phyloP scores from a whole-genome alignment of 495 filamentous ascomycete species.

The Chaetomium fimeti region DNA sequence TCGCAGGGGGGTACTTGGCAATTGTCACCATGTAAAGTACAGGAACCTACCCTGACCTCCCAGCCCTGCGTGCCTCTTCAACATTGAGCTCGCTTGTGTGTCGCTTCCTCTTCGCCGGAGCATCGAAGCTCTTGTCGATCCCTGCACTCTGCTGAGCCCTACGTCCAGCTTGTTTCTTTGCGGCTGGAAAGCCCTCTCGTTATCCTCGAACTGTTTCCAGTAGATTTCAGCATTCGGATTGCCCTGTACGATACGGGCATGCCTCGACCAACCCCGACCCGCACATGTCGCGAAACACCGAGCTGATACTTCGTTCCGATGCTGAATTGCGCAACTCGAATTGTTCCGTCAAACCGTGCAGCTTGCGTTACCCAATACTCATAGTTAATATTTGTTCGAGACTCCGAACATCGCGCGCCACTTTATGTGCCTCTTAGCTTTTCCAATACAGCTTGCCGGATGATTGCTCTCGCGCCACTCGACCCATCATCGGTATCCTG shows the following conservation, averaged over 20 bases:
- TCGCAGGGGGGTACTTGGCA: slow-evolving; percentile 26
- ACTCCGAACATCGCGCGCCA: neutral
- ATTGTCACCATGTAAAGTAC: slow-evolving; percentile 7
- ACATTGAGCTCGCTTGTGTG: slow-evolving; percentile 18
- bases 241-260: neutral
- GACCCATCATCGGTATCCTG: slow-evolving; percentile 1
- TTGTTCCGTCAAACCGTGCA: slow-evolving; percentile 4
- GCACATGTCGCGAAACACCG: slow-evolving; percentile 14
- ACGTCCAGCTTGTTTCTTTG: neutral
- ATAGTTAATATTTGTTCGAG: neutral
- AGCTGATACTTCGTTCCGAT: slow-evolving; percentile 14
- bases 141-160: slow-evolving; percentile 4
- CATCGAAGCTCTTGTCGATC: neutral
- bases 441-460: slow-evolving; percentile 10
- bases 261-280: slow-evolving; percentile 3
- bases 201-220: neutral
- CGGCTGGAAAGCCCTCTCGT: neutral
- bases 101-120: slow-evolving; percentile 1
- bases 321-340: slow-evolving; percentile 6
- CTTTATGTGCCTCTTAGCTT: neutral
- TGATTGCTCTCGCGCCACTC: slow-evolving; percentile 11
- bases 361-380: neutral
- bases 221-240: neutral
- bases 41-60: slow-evolving; percentile 22
- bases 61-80: slow-evolving; percentile 24